phyloP scores from a whole-genome alignment of 495 filamentous ascomycete species.

The Neurospora tetraspora region DNA sequence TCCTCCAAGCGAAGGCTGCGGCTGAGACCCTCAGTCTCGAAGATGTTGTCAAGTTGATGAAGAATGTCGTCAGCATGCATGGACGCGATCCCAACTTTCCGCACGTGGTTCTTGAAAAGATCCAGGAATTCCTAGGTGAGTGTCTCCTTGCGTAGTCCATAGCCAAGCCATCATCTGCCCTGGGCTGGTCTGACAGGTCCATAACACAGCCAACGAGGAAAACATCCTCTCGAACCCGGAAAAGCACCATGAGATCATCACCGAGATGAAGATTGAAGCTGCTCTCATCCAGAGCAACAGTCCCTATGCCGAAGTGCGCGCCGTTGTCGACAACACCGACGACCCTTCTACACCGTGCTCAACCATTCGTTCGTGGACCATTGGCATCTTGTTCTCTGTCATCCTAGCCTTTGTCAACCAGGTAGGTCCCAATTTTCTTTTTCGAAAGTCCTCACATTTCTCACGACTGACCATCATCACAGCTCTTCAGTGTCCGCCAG shows the following conservation, averaged over 20 bases:
- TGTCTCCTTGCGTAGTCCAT: not conserved
- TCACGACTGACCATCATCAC: not conserved
- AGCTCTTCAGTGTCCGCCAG: conserved; percentile 30
- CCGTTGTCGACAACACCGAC: conserved; percentile 40
- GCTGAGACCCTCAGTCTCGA: conserved; percentile 18
- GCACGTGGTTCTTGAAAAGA: conserved; percentile 12
- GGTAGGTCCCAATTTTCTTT: not conserved
- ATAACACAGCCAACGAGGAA: conserved; percentile 22
- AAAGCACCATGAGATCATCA: conserved; percentile 24
- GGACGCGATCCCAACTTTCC: conserved; percentile 24
- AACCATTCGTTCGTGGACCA: conserved; percentile 31
- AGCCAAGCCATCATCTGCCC: not conserved
- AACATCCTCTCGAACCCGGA: conserved; percentile 25
- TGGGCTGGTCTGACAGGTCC: not conserved
- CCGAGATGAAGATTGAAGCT: conserved; percentile 34
- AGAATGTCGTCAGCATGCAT: conserved; percentile 17
- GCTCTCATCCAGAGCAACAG: conserved; percentile 34
- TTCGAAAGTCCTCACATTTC: not conserved
- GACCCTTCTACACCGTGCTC: conserved; percentile 26
- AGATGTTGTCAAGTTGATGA: conserved; percentile 16
- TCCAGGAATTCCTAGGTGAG: conserved; percentile 17
- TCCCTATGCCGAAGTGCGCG: conserved; percentile 40
- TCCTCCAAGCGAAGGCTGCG: conserved; percentile 19
- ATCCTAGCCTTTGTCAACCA: conserved; percentile 32
- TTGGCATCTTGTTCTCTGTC: conserved; percentile 27